Evolutionary conservation across 805 yeast species (phyloP).

Genomic region (Ogataea pignaliae): DNA sequence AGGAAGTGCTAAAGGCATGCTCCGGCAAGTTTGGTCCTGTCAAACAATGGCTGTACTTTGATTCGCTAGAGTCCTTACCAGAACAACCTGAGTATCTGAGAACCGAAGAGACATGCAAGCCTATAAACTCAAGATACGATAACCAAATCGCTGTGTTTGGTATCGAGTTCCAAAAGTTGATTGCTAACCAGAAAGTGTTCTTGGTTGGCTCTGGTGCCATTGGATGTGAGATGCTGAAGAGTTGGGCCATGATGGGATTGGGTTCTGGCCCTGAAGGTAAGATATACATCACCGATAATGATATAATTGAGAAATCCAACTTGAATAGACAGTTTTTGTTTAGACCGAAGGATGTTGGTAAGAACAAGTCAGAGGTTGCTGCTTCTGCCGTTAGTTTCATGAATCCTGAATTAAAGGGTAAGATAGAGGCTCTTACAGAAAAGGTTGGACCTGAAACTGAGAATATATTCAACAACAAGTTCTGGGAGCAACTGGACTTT

Average conservation of each 20-base stretch:
- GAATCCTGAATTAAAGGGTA: constrained; percentile 80
- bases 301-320: constrained; percentile 91
- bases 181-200: constrained; percentile 78
- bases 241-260: constrained; percentile 96
- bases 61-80: constrained; percentile 89
- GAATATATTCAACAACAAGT: constrained; percentile 72
- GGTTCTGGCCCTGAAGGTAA: constrained; percentile 90
- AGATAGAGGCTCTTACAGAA: constrained; percentile 71
- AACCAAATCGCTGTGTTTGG: constrained; percentile 96
- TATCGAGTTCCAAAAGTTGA: constrained; percentile 60
- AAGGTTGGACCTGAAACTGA: constrained; percentile 95
- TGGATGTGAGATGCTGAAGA: constrained; percentile 97
- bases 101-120: constrained; percentile 66
- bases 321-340: constrained; percentile 94
- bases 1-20: constrained; percentile 91
- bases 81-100: constrained; percentile 51
- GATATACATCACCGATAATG: constrained; percentile 86
- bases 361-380: constrained; percentile 85
- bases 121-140: constrained; percentile 82
- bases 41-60: constrained; percentile 89
- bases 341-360: constrained; percentile 92
- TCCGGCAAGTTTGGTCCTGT: constrained; percentile 95
- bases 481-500: constrained; percentile 81
- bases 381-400: constrained; percentile 76
- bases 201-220: constrained; percentile 97